A percentile compares a stretch with the other conserved stretches of the same genome.
Evolutionary conservation across 495 filamentous ascomycete species (phyloP).

Genomic region (Tuber microsphaerosporum): DNA sequence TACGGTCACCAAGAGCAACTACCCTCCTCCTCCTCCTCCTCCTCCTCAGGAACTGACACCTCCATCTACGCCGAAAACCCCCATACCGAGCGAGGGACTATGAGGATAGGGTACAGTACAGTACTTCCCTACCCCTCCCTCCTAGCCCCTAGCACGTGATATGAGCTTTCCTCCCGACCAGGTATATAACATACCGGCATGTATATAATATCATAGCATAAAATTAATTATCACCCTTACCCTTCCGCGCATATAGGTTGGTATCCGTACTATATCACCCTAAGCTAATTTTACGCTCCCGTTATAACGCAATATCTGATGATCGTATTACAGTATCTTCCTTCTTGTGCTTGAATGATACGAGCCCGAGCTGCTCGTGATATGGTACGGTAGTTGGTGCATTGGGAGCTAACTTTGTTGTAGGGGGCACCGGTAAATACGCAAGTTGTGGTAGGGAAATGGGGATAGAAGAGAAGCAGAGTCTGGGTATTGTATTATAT

Average conservation of each 20-base stretch:
- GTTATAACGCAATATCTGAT: not conserved
- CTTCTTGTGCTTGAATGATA: not conserved
- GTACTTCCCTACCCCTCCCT: no score
- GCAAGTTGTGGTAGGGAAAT: no score
- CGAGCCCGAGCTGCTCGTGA: not conserved
- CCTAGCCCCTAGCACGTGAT: not conserved
- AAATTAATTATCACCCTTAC: not conserved
- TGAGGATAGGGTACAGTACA: not conserved
- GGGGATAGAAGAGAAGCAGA: not conserved
- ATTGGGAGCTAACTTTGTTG: not conserved
- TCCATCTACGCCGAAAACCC: no score
- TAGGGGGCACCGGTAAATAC: not conserved
- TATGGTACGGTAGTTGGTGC: not conserved
- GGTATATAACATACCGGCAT: no score
- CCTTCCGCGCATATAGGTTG: not conserved
- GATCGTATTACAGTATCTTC: not conserved
- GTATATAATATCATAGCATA: no score
- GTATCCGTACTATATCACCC: not conserved
- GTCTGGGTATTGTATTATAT: not conserved
- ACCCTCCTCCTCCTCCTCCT: no score
- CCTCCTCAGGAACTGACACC: no score
- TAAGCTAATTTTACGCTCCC: not conserved
- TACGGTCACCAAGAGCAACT: not conserved
- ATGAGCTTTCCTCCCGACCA: not conserved
- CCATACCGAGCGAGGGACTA: not conserved